Conservation (phyloP, 306 rosid species). For the Cucurbita moschata region DNA sequence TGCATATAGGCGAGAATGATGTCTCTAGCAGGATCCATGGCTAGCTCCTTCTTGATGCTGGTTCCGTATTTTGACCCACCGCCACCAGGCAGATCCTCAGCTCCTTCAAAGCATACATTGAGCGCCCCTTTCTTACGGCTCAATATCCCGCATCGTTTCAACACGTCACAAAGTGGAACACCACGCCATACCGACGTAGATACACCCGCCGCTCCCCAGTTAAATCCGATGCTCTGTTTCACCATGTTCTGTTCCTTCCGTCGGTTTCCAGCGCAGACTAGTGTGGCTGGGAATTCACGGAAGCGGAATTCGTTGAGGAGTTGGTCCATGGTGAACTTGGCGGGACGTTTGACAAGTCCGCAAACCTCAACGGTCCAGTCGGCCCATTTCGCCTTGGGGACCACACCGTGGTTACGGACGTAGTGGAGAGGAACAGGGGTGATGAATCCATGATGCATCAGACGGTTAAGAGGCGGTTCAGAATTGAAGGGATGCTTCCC, state of each 20-base stretch:
- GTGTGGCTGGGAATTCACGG: conserved; percentile 43
- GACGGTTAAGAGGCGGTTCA: conserved; percentile 34
- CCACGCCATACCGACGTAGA: conserved; percentile 80
- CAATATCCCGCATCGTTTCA: conserved; percentile 43
- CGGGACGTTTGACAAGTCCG: conserved; percentile 48
- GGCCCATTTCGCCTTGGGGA: conserved; percentile 18
- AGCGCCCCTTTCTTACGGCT: conserved; percentile 31
- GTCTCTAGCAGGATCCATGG: conserved; percentile 66
- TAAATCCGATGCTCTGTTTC: conserved; percentile 56
- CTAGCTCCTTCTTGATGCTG: conserved; percentile 41
- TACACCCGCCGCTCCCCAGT: conserved; percentile 61
- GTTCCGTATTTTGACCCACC: conserved; percentile 75
- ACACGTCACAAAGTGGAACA: conserved; percentile 28
- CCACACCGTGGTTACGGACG: conserved; percentile 69
- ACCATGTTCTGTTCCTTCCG: conserved; percentile 81
- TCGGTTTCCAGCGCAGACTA: conserved; percentile 64
- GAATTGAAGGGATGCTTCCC: conserved; percentile 37
- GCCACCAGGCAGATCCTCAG: conserved; percentile 73
- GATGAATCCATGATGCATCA: conserved; percentile 73
- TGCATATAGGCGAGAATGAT: conserved; percentile 74
- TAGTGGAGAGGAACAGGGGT: conserved; percentile 73
- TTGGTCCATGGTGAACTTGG: conserved; percentile 48
- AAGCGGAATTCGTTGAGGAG: conserved; percentile 28
- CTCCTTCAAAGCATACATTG: conserved; percentile 74
- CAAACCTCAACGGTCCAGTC: conserved; percentile 49